phyloP scores from a whole-genome alignment of 306 rosid genomes.

The Trifolium pratense region DNA sequence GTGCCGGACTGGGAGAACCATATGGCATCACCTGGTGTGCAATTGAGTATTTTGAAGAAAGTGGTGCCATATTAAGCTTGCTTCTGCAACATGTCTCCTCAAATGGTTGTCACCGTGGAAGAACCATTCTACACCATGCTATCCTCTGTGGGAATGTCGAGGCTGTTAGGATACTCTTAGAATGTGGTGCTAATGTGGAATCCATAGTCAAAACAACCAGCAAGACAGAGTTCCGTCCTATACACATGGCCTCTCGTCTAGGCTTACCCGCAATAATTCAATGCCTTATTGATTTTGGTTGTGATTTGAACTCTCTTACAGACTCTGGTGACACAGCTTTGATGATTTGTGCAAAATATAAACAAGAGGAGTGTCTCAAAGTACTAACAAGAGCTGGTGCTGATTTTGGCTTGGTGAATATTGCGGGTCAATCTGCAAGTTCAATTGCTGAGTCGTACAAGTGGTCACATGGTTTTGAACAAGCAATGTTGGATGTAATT shows the following conservation, averaged over 20 bases:
- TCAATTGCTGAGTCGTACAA: slow-evolving; percentile 64
- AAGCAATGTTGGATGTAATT: slow-evolving; percentile 55
- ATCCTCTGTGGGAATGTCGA: slow-evolving; percentile 76
- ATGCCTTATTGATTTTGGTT: slow-evolving; percentile 74
- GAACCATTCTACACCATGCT: slow-evolving; percentile 90
- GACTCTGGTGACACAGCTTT: slow-evolving; percentile 79
- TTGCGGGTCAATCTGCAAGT: slow-evolving; percentile 65
- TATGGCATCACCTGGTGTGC: slow-evolving; percentile 89
- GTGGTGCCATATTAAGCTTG: slow-evolving; percentile 73
- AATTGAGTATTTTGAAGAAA: slow-evolving; percentile 87
- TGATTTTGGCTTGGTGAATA: slow-evolving; percentile 78
- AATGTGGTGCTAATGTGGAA: slow-evolving; percentile 66
- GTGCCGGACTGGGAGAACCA: slow-evolving; percentile 95
- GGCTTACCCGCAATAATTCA: slow-evolving; percentile 65
- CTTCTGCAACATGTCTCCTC: slow-evolving; percentile 61
- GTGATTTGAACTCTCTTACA: slow-evolving; percentile 70
- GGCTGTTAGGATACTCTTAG: slow-evolving; percentile 66
- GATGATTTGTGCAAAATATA: slow-evolving; percentile 73
- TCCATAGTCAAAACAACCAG: slow-evolving; percentile 62
- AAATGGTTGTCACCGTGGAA: slow-evolving; percentile 57
- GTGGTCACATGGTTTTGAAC: slow-evolving; percentile 79
- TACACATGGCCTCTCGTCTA: slow-evolving; percentile 87
- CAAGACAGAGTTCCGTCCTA: slow-evolving; percentile 62
- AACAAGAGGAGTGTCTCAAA: slow-evolving; percentile 69
- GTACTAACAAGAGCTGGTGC: slow-evolving; percentile 69